Base-by-base conservation (phyloP, 192 early-diverging fungal genomes). In the Backusella liffmaniae region DNA sequence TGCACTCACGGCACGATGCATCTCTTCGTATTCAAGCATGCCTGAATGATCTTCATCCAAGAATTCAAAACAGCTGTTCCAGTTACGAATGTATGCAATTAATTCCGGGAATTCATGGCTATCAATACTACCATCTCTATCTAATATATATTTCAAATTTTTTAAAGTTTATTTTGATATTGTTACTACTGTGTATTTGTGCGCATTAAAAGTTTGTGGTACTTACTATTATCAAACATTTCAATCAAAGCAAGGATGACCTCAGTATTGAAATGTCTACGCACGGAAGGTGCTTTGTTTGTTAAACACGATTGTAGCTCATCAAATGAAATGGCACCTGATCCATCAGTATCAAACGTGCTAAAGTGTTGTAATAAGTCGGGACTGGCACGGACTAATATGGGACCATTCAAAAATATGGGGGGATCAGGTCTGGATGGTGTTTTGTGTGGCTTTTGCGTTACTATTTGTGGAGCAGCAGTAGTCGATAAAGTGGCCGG, bases 161-260 rank as follows among this genome's bases (percentile, higher is more conserved):
- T 4, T 41, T 35, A 10, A 69, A 23, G 10, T 21, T 10, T 21
- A 23, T 69, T 34, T 69, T 36, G 18, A 13, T 69, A 4, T 21
- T 36, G 6, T 62, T 29, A 12, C 9, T 62, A 13, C 3, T 59
- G 10, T 59, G 51, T 62, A n/a, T 62, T 10, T 62, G 23, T 62
- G 56, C 23, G 9, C 56, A 44, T 39, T 44, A 16, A 16, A 44
- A 5, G 13, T 29, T 62, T 62, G 56, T 62, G 23, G n/a, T 69
- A 69, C 67, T 68, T 68, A 68, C 67, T 69, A 4, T 69, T 39
- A 69, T 69, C 67, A 69, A 69, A 69, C 67, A 69, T 69, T 21
- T 37, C 67, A 35, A 69, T 69, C n/a, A 69, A 39, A 23, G 21
- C 36, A 23, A 21, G 21, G 10, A 69, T 37, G 18, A 37, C 67